These are phyloP conservation scores for Nakazawaea ernobii DNA, from an alignment of 805 yeast genomes.

Conservation along the genomic window DNA sequence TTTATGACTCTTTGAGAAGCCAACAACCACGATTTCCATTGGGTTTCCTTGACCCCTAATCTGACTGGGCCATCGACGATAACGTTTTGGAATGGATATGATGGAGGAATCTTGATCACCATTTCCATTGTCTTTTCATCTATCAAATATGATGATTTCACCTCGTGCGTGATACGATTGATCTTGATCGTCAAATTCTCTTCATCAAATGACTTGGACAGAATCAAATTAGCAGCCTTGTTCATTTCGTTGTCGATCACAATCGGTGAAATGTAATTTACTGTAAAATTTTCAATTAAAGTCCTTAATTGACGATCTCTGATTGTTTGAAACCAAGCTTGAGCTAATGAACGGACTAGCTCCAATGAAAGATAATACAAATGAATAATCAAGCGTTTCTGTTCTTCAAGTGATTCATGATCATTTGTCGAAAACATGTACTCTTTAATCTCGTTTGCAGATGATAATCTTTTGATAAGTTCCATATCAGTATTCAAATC, in stretches of 20 bases:
- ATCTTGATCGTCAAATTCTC: conserved; percentile 54
- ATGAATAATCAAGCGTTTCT: conserved; percentile 38
- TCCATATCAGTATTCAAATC: conserved; percentile 25
- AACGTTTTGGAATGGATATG: conserved; percentile 75
- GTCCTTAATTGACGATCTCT: conserved; percentile 61
- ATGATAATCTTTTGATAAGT: conserved; percentile 3
- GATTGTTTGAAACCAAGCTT: conserved; percentile 65
- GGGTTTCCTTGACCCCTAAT: conserved; percentile 84
- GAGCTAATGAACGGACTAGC: conserved; percentile 50
- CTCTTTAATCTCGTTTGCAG: conserved; percentile 1
- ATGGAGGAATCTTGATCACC: conserved; percentile 63
- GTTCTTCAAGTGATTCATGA: conserved; percentile 28
- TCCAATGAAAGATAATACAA: conserved; percentile 44
- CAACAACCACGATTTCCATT: conserved; percentile 93
- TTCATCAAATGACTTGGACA: conserved; percentile 26
- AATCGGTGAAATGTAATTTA: conserved; percentile 55
- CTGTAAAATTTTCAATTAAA: conserved; percentile 57
- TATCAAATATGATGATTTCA: conserved; percentile 65
- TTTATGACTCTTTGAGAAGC: conserved; percentile 83
- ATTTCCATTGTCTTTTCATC: conserved; percentile 88
- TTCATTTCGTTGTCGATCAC: conserved; percentile 54
- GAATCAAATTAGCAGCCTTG: conserved; percentile 36
- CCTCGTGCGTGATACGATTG: conserved; percentile 56
- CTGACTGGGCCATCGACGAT: conserved; percentile 71
- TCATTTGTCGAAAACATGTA: conserved; percentile 17